Percentiles rank a stretch among this genome's conserved stretches.
phyloP scores from a whole-genome alignment of 108 stramenopile genomes.

The Aurantiochytrium sp. region DNA sequence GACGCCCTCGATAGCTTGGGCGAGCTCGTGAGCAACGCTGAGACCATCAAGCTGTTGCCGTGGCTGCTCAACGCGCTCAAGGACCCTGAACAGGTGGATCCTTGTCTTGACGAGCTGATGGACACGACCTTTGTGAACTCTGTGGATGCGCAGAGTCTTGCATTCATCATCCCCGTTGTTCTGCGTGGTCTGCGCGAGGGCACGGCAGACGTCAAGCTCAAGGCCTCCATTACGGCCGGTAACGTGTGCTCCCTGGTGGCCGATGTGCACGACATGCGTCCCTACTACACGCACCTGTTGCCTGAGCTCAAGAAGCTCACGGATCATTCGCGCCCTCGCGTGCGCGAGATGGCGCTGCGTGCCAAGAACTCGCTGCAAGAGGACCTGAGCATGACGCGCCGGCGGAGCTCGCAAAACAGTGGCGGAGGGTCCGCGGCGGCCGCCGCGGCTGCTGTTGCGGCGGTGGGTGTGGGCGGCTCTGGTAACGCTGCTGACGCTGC shows the following conservation, averaged over 20 bases:
- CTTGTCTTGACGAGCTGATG: constrained; percentile 58
- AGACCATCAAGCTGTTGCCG: background rate
- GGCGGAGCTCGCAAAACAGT: background rate
- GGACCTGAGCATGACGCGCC: constrained; percentile 57
- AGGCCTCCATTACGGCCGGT: constrained; percentile 94
- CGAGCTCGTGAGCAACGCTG: constrained; percentile 2
- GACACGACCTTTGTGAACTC: constrained; percentile 89
- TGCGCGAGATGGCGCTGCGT: constrained; percentile 77
- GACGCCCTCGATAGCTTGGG: background rate
- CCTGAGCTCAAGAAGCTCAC: constrained; percentile 84
- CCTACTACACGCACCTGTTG: constrained; percentile 85
- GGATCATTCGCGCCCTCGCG: constrained; percentile 89
- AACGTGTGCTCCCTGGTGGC: constrained; percentile 97
- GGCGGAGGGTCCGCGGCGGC: background rate
- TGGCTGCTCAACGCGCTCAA: constrained; percentile 7
- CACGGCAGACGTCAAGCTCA: constrained; percentile 79
- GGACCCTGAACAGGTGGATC: constrained; percentile 11
- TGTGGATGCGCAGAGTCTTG: constrained; percentile 93
- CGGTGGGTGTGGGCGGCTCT: background rate
- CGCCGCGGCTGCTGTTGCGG: background rate
- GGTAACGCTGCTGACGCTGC: background rate
- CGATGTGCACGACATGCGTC: constrained; percentile 87
- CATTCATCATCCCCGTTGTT: constrained; percentile 93
- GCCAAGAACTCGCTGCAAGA: constrained; percentile 79
- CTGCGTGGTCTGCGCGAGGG: constrained; percentile 90